These are phyloP conservation scores for Solanum lycopersicoides DNA, from an alignment of 257 asterid species.

Conservation along the genomic window DNA sequence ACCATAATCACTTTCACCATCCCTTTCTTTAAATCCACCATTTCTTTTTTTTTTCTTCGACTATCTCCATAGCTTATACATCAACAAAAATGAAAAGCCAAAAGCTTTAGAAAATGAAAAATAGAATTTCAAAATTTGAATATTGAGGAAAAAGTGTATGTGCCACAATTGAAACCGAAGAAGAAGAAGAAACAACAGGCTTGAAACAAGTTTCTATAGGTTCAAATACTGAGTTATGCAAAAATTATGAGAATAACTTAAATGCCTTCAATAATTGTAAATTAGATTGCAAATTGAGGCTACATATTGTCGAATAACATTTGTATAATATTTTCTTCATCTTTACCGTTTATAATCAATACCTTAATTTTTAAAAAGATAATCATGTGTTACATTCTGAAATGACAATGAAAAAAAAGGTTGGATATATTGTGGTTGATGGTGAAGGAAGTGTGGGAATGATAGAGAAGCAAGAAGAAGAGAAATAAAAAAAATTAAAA, in stretches of 20 bases:
- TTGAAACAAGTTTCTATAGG: not conserved
- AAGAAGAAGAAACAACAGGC: not conserved
- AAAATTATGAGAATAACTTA: not conserved
- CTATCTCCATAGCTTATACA: not conserved
- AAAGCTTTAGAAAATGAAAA: not conserved
- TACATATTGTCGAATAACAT: not conserved
- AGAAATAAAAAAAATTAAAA: no score
- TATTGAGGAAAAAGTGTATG: not conserved
- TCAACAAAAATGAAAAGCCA: not conserved
- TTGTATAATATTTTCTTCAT: not conserved
- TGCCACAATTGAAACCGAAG: not conserved
- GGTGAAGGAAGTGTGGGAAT: not conserved
- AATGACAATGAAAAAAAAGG: not conserved
- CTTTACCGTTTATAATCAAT: not conserved
- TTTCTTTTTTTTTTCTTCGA: not conserved
- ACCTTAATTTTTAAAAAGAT: no score
- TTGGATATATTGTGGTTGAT: not conserved
- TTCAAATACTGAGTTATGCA: no score
- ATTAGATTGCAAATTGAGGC: not conserved
- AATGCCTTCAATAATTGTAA: not conserved
- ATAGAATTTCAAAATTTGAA: not conserved
- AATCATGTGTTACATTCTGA: not conserved
- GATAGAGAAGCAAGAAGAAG: not conserved
- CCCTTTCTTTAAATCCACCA: not conserved
- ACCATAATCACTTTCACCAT: not conserved